A percentile compares a stretch with the other conserved stretches of the same genome.
phyloP scores from a whole-genome alignment of 371 early-diverging fungal species.

The Syncephalis fuscata region DNA sequence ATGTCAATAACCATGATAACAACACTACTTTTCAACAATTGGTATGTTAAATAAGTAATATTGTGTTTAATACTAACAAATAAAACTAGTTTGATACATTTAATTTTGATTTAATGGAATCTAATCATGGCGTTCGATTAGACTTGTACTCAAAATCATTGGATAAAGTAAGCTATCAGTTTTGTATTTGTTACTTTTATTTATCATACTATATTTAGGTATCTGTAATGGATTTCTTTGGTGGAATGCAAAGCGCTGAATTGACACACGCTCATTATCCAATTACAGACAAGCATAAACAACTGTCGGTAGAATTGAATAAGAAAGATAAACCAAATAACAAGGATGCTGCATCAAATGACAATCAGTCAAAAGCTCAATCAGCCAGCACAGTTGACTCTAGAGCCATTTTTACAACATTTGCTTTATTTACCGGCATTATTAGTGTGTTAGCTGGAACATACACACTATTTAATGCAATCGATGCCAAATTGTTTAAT shows the following conservation, averaged over 20 bases:
- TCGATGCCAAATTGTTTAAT: too few species aligned
- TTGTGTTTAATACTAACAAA: too few species aligned
- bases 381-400: too few species aligned
- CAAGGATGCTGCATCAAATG: too few species aligned
- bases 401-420: too few species aligned
- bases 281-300: too few species aligned
- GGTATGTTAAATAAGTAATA: not conserved
- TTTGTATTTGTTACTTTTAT: not conserved
- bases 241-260: conserved; percentile 79
- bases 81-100: conserved; percentile 59
- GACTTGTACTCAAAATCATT: conserved; percentile 65
- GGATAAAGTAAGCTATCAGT: conserved; percentile 25
- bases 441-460: too few species aligned
- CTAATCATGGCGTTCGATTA: conserved; percentile 64
- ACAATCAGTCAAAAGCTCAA: too few species aligned
- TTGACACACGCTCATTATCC: conserved; percentile 22
- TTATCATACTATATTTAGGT: conserved; percentile 23
- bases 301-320: too few species aligned
- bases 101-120: conserved; percentile 47
- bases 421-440: too few species aligned
- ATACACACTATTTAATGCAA: too few species aligned
- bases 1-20: conserved; percentile 14
- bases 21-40: not conserved
- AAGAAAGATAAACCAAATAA: too few species aligned
- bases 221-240: conserved; percentile 87